Evolutionary conservation across 371 early-diverging fungal species (phyloP).

Genomic region (Zopfochytrium polystomum): DNA sequence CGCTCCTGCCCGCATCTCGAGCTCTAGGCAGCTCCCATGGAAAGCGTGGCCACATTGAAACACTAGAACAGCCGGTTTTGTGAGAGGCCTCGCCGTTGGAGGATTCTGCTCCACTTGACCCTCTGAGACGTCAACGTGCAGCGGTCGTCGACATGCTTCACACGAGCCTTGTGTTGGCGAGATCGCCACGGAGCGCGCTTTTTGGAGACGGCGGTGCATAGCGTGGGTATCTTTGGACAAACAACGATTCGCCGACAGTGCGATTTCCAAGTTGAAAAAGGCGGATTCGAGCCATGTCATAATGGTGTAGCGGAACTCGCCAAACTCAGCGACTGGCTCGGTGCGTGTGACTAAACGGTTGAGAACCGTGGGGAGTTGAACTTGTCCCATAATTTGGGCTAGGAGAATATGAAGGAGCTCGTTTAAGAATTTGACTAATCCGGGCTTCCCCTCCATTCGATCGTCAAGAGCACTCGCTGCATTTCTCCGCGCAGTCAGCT

Average conservation of each 20-base stretch:
- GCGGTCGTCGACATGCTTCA: constrained; percentile 28
- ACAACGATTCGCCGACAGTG: constrained; percentile 64
- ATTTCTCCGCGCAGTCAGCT: constrained; percentile 7
- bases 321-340: constrained; percentile 60
- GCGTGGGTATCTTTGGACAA: constrained; percentile 27
- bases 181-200: constrained; percentile 11
- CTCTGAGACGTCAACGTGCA: constrained; percentile 32
- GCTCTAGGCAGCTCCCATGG: constrained; percentile 33
- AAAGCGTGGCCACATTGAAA: constrained; percentile 36
- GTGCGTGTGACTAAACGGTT: constrained; percentile 60
- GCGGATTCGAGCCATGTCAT: constrained; percentile 72
- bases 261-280: constrained; percentile 68
- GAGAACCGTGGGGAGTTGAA: constrained; percentile 63
- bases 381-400: constrained; percentile 43
- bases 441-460: constrained; percentile 9
- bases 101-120: constrained; percentile 6
- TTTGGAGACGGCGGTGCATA: constrained; percentile 4
- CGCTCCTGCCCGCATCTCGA: constrained; percentile 14
- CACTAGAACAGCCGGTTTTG: constrained; percentile 23
- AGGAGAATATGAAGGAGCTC: constrained; percentile 11
- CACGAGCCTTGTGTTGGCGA: constrained; percentile 37
- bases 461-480: neutral
- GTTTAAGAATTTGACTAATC: constrained; percentile 25
- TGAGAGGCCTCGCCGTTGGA: too few relatives aligned
- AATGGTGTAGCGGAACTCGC: constrained; percentile 70